phyloP scores from a whole-genome alignment of 495 filamentous ascomycete genomes.

The Neurospora pannonica region DNA sequence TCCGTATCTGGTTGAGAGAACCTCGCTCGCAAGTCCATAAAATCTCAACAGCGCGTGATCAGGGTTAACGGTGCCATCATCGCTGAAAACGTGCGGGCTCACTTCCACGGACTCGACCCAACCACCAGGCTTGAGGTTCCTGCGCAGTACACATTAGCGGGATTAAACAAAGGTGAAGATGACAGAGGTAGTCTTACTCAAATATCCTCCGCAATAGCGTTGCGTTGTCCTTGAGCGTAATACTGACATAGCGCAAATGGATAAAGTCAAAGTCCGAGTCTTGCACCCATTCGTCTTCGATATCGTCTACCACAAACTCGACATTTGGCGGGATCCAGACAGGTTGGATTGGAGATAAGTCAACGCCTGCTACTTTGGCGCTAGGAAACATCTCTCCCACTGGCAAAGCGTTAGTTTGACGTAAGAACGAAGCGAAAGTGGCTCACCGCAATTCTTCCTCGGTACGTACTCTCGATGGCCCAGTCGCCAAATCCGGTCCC shows the following conservation, averaged over 20 bases:
- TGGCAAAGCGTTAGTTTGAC: conserved; percentile 16
- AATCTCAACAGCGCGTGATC: conserved; percentile 37
- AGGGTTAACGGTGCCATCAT: conserved; percentile 40
- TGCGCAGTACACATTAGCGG: conserved; percentile 3
- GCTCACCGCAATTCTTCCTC: conserved; percentile 5
- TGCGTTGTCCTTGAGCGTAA: conserved; percentile 38
- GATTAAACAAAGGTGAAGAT: not conserved
- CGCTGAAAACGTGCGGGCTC: conserved; percentile 38
- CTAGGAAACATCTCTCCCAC: conserved; percentile 45
- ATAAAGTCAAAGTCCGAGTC: conserved; percentile 43
- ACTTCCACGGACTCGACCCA: conserved; percentile 53
- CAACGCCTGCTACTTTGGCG: conserved; percentile 50
- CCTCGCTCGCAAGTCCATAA: conserved; percentile 21
- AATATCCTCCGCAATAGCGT: conserved; percentile 23
- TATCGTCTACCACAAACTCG: conserved; percentile 52
- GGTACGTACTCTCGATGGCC: conserved; percentile 52
- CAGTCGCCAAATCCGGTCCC: conserved; percentile 56
- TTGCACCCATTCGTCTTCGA: conserved; percentile 46
- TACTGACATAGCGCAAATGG: conserved; percentile 36
- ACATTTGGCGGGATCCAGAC: conserved; percentile 46
- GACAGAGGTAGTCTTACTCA: conserved; percentile 15
- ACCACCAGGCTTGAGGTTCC: conserved; percentile 53
- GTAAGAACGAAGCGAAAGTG: not conserved
- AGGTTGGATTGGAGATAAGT: conserved; percentile 55
- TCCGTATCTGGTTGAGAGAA: conserved; percentile 28